These are phyloP conservation scores for Drosera spatulata DNA, from an alignment of 179 eudicot species.

Conservation along the genomic window DNA sequence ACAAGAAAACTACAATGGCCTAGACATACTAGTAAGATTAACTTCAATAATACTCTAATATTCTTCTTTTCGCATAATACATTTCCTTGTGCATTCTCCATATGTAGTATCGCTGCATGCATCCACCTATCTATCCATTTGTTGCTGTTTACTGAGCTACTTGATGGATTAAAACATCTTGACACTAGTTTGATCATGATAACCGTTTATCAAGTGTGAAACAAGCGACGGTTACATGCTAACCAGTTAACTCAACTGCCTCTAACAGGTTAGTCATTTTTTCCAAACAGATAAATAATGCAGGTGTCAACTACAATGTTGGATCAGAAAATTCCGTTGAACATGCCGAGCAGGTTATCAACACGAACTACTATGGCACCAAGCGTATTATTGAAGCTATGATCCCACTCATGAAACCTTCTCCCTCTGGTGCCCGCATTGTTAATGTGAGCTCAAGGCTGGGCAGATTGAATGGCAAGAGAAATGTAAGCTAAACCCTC, in stretches of 20 bases:
- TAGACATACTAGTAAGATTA: conserved; percentile 65
- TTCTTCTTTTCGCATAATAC: no score
- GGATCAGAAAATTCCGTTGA: conserved; percentile 74
- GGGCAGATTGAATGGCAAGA: conserved; percentile 75
- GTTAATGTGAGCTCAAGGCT: conserved; percentile 80
- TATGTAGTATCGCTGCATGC: no score
- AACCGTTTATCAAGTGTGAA: no score
- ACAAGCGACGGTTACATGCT: no score
- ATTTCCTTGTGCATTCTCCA: no score
- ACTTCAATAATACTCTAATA: no score
- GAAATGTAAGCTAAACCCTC: conserved; percentile 51
- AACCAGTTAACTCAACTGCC: no score
- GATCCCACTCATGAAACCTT: conserved; percentile 80
- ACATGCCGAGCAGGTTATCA: conserved; percentile 62
- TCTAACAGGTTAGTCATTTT: no score
- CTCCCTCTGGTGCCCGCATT: conserved; percentile 71
- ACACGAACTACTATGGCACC: conserved; percentile 80
- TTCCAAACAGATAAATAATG: conserved; percentile 70
- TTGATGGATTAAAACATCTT: no score
- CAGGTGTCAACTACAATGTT: conserved; percentile 66
- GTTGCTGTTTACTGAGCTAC: no score
- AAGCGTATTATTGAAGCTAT: conserved; percentile 63
- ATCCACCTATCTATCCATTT: no score
- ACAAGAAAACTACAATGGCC: conserved; percentile 51
- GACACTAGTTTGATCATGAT: no score